Percentiles rank a stretch among this genome's conserved stretches.
Conservation (phyloP, 2,329 filamentous ascomycete genomes). For the Tothia fuscella region DNA sequence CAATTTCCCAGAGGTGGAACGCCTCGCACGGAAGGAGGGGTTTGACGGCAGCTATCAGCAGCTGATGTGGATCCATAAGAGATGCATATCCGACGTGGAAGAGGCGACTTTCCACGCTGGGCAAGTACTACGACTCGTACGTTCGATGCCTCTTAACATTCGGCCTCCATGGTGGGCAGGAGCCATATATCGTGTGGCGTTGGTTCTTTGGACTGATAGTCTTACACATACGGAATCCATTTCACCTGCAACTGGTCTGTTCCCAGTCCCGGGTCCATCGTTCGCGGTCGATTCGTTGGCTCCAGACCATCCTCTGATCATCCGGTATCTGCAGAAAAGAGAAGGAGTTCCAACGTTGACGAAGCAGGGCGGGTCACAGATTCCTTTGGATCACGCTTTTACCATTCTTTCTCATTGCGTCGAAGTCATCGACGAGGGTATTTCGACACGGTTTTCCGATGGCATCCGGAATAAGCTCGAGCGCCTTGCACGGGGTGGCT, state of each 20-base stretch:
- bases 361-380: slow-evolving; percentile 36
- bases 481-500: slow-evolving; percentile 25
- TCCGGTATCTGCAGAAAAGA: slow-evolving; percentile 40
- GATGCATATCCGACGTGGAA: slow-evolving; percentile 50
- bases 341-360: slow-evolving; percentile 42
- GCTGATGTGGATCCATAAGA: slow-evolving; percentile 43
- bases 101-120: slow-evolving; percentile 57
- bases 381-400: slow-evolving; percentile 36
- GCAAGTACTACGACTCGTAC: slow-evolving; percentile 51
- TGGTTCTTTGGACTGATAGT: slow-evolving; percentile 53
- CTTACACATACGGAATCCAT: slow-evolving; percentile 38
- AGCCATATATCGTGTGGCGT: slow-evolving; percentile 53
- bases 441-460: slow-evolving; percentile 40
- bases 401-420: slow-evolving; percentile 40
- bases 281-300: slow-evolving; percentile 40
- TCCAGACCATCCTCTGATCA: slow-evolving; percentile 39
- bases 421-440: slow-evolving; percentile 41
- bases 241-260: slow-evolving; percentile 22
- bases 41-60: slow-evolving; percentile 45
- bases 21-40: slow-evolving; percentile 49
- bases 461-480: slow-evolving; percentile 43
- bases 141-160: slow-evolving; percentile 46
- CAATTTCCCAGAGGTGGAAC: slow-evolving; percentile 56
- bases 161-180: slow-evolving; percentile 61
- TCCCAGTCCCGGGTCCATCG: slow-evolving; percentile 26